Evolutionary conservation across 169 alveolate species (phyloP).

Genomic region (Plasmodium sp.): DNA sequence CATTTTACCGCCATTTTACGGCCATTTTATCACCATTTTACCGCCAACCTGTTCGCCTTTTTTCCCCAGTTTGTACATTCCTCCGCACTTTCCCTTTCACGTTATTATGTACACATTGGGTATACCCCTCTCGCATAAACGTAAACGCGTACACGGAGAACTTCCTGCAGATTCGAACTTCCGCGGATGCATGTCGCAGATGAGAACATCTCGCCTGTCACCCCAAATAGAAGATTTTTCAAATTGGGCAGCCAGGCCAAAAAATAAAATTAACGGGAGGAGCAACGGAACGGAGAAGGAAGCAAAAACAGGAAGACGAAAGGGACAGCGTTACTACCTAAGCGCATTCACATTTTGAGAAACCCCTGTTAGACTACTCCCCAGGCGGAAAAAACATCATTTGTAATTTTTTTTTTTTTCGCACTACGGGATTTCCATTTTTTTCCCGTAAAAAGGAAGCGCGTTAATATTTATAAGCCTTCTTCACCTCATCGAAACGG

Average conservation of each 20-base stretch:
- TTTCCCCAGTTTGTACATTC: neutral
- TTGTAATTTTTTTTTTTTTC: neutral
- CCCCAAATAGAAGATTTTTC: neutral
- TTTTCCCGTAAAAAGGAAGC: neutral
- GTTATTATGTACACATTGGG: neutral
- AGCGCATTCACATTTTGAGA: neutral
- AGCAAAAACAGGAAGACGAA: neutral
- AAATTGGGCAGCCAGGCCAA: neutral
- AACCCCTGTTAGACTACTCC: neutral
- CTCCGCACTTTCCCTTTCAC: neutral
- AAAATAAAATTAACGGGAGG: neutral
- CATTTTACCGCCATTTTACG: too few species aligned
- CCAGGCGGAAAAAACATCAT: neutral
- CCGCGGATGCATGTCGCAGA: neutral
- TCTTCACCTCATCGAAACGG: neutral
- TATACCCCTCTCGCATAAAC: neutral
- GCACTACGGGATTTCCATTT: neutral
- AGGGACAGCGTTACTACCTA: neutral
- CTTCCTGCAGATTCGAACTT: neutral
- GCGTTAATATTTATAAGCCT: neutral
- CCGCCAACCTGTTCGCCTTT: neutral
- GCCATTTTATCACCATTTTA: too few species aligned
- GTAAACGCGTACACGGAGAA: neutral
- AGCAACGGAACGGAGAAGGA: neutral
- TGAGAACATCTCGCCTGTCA: neutral